Evolutionary conservation across 352 stramenopile genomes (phyloP), one percentile per base, ranked within the genome.

Genomic region (Phytopythium oedochilum): DNA sequence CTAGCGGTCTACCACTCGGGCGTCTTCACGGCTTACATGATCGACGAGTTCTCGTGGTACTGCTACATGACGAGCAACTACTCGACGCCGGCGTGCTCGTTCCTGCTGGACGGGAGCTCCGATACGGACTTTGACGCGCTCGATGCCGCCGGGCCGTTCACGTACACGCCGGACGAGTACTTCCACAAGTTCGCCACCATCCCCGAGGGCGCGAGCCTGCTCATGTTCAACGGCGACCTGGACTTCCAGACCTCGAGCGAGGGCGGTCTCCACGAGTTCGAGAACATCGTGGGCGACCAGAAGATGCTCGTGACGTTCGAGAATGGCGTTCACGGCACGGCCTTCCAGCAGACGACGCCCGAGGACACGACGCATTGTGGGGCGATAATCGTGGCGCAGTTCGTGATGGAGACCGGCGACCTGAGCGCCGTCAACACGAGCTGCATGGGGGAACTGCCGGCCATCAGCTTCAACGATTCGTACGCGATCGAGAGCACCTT

Each of bases 231-330:
- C 38, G 64, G 70, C 15, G 51, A 44, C 0, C 26, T 76, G 44
- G 70, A 79, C 53, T 61, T 66, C 38, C 42, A 59, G 46, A 79
- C 67, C 17, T 25, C 50, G 1, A 38, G 29, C 29, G 67, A 79
- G 36, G 55, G 54, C 15, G 66, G 56, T 0, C 35, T 48, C 3
- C 12, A 44, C 12, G 32, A 72, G 44, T 59, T 43, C 53, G 53
- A 51, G 20, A 60, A 63, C 31, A 29, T 78, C 10, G 20, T 43
- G 12, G 57, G 53, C 49, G 65, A 53, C 28, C 39, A 59, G 40
- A 81, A 81, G 35, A 64, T 78, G 56, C 46, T 86, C 2, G 29
- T 86, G 17, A 57, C 71, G 38, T 83, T 78, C 40, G 65, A 81
- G 9, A 69, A 72, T 52, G 75, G 68, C 9, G 66, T 50, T n/a